Base-by-base conservation (phyloP, 306 rosid species). In the Cucurbita moschata region DNA sequence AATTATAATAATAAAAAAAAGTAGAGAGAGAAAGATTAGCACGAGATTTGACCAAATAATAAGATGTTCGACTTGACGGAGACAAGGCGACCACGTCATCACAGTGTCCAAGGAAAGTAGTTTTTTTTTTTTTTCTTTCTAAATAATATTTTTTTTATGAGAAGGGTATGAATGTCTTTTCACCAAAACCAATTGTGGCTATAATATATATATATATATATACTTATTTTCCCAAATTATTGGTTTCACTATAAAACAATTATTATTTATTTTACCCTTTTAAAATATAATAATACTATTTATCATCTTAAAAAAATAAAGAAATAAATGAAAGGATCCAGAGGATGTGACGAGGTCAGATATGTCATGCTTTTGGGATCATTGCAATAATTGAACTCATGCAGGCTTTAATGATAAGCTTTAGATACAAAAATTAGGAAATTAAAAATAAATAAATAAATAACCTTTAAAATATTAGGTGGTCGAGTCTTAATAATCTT, bases 361-460 rank as follows among this genome's bases (percentile, higher is more conserved):
- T 75, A 78, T 94, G 92, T 84, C 87, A 87, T 85, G 89, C 87
- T 89, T 84, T 86, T 87, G 88, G 92, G 96, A 94, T 94, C 86
- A 84, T 86, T 86, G 92, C 96, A 89, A 89, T 90, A 68, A 94
- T 91, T 90, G 98, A 90, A 90, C 78, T 81, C 85, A 89, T 87
- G 96, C 95, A 89, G 86, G 85, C 96, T 93, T 90, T 89, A 86
- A 94, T 87, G 86, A 88, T 88, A 86, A 75, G 85, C 57, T 58
- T 56, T 78, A 77, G 70, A 82, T 66, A 47, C 60, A 59, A 51
- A 44, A 0, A 16, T 9, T 0, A 30, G 4, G 35, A 30, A 30
- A 30, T 30, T 30, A 30, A 30, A 49, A 52, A 26, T 26, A 26
- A 56, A 37, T n/a, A 46, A 30, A 61, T 11, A 70, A 42, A 39